Evolutionary conservation across 352 stramenopile species (phyloP).

Genomic region (Pythium dissotocum): DNA sequence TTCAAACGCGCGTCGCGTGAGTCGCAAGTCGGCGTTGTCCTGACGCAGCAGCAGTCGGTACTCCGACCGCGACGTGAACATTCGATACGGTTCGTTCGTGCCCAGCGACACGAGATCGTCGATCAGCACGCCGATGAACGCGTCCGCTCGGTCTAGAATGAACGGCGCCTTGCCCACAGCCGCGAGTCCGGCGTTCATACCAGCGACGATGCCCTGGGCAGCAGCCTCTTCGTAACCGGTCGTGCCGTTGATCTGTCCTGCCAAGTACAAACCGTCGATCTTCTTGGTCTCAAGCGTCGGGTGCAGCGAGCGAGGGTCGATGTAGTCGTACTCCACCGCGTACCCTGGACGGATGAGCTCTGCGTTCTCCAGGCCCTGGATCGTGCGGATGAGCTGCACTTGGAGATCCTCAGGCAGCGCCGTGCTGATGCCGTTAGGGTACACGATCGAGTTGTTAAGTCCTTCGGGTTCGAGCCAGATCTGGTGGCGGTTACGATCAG

Average conservation of each 20-base stretch:
- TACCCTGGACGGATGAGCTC: constrained; percentile 96
- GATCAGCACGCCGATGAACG: constrained; percentile 98
- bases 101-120: constrained; percentile 98
- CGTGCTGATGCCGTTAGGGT: constrained; percentile 96
- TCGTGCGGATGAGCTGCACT: constrained; percentile 92
- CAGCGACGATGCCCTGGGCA: constrained; percentile 96
- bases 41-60: constrained; percentile 82
- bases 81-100: constrained; percentile 97
- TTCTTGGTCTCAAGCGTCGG: constrained; percentile 95
- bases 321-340: constrained; percentile 99
- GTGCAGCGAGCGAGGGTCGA: constrained; percentile 93
- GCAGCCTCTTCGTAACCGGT: constrained; percentile 99
- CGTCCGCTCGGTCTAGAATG: constrained; percentile 92
- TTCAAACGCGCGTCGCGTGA: constrained; percentile 93
- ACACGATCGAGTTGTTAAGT: constrained; percentile 95
- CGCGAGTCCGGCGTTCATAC: constrained; percentile 92
- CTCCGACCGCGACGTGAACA: constrained; percentile 98
- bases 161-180: constrained; percentile 74
- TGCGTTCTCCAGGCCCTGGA: constrained; percentile 95
- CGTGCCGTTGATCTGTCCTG: constrained; percentile 99
- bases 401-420: constrained; percentile 94
- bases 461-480: constrained; percentile 99
- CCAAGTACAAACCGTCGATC: constrained; percentile 92
- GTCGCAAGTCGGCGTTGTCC: constrained; percentile 97
- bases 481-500: constrained; percentile 72